These are phyloP conservation scores for Neltuma alba DNA, from an alignment of 306 rosid species.

Conservation along the genomic window DNA sequence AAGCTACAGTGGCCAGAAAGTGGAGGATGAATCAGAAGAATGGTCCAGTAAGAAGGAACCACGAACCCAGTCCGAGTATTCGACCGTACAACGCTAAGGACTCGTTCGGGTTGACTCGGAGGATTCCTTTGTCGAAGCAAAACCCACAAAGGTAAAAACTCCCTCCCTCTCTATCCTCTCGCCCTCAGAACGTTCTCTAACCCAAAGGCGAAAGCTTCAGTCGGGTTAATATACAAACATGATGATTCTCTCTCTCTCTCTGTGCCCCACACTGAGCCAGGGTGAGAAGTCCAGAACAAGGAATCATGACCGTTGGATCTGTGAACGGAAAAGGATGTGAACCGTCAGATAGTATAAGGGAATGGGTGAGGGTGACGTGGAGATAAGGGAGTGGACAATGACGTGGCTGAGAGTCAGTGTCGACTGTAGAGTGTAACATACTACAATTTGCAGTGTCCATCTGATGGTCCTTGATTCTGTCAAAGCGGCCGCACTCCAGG, in stretches of 20 bases:
- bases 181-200: conserved; percentile 43
- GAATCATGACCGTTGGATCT: conserved; percentile 43
- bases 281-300: conserved; percentile 68
- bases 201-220: conserved; percentile 37
- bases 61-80: conserved; percentile 25
- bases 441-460: conserved; percentile 35
- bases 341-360: conserved; percentile 32
- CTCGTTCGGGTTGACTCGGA: conserved; percentile 59
- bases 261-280: neutral
- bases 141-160: conserved; percentile 25
- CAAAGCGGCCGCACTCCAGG: neutral
- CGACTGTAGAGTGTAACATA: neutral
- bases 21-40: conserved; percentile 3
- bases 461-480: conserved; percentile 19
- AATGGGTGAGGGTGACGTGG: conserved; percentile 48
- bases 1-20: neutral
- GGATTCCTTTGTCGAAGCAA: conserved; percentile 30
- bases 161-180: neutral
- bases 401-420: conserved; percentile 42
- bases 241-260: conserved; percentile 33
- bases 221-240: conserved; percentile 51
- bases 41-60: neutral
- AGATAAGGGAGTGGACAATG: conserved; percentile 55
- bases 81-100: conserved; percentile 28
- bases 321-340: neutral